Conservation (phyloP, 148 eudicot genomes). For the Mesembryanthemum crystallinum region DNA sequence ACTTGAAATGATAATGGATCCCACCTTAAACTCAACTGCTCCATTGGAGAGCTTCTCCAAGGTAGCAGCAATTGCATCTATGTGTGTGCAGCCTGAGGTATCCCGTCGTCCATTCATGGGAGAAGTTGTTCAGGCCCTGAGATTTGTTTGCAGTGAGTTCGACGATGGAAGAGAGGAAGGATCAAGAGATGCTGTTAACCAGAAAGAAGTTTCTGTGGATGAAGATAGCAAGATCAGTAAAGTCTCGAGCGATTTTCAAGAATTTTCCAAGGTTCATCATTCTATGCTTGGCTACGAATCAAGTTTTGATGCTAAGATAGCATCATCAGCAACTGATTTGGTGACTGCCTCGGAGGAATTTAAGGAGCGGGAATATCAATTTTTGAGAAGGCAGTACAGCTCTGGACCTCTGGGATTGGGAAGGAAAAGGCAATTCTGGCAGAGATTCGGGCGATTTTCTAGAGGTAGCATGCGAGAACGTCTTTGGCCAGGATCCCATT, state of each 20-base stretch:
- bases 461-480: conserved; percentile 61
- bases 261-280: conserved; percentile 30
- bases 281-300: conserved; percentile 34
- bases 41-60: conserved; percentile 55
- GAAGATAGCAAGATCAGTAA: conserved; percentile 29
- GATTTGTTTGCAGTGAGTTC: conserved; percentile 76
- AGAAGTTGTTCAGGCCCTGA: conserved; percentile 91
- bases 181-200: conserved; percentile 35
- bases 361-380: conserved; percentile 35
- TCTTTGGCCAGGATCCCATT: conserved; percentile 35
- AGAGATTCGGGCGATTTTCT: conserved; percentile 49
- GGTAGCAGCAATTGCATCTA: conserved; percentile 88
- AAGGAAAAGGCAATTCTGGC: conserved; percentile 52
- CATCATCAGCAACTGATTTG: conserved; percentile 53
- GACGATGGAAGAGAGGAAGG: conserved; percentile 49
- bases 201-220: conserved; percentile 27
- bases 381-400: conserved; percentile 45
- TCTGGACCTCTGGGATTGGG: conserved; percentile 67
- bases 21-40: conserved; percentile 33
- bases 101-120: conserved; percentile 97
- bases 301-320: conserved; percentile 30
- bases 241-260: conserved; percentile 39
- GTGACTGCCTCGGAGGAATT: conserved; percentile 36
- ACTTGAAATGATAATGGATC: conserved; percentile 55
- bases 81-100: conserved; percentile 94